Evolutionary conservation across 179 eudicot species (phyloP).

Genomic region (Beta macrorhiza): DNA sequence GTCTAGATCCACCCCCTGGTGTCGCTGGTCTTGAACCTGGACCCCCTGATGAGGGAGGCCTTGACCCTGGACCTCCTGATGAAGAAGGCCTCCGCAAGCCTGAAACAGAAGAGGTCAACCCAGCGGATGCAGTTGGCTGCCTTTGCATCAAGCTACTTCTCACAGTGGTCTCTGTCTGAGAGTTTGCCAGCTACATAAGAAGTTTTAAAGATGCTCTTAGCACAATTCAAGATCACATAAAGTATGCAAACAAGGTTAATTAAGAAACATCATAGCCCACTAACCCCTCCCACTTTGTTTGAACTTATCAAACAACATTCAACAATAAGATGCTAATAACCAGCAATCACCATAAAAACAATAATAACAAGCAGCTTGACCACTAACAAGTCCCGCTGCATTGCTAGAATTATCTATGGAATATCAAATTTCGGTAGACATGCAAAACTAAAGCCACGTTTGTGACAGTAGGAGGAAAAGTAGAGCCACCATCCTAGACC

Average conservation of each 20-base stretch:
- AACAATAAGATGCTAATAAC: background rate
- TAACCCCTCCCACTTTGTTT: background rate
- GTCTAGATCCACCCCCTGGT: slow-evolving; percentile 81
- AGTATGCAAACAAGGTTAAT: background rate
- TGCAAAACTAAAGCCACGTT: background rate
- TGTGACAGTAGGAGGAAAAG: background rate
- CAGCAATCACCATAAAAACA: background rate
- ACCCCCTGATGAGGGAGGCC: slow-evolving; percentile 77
- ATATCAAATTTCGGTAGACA: background rate
- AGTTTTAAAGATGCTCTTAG: slow-evolving; percentile 18
- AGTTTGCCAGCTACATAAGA: slow-evolving; percentile 59
- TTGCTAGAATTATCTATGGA: background rate
- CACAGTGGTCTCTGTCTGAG: slow-evolving; percentile 59
- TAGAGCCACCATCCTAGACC: background rate
- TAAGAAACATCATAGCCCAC: background rate
- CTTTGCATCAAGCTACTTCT: slow-evolving; percentile 63
- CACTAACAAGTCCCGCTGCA: background rate
- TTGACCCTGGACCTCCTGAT: slow-evolving; percentile 80
- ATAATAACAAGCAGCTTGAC: slow-evolving; percentile 10
- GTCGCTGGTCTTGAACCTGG: slow-evolving; percentile 50
- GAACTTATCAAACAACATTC: background rate
- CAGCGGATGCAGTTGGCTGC: slow-evolving; percentile 55
- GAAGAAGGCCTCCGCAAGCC: slow-evolving; percentile 88
- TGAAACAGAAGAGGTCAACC: slow-evolving; percentile 54
- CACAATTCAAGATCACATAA: slow-evolving; percentile 4